Base-by-base conservation (phyloP, 371 early-diverging fungal species). In the Mortierella sp. region DNA sequence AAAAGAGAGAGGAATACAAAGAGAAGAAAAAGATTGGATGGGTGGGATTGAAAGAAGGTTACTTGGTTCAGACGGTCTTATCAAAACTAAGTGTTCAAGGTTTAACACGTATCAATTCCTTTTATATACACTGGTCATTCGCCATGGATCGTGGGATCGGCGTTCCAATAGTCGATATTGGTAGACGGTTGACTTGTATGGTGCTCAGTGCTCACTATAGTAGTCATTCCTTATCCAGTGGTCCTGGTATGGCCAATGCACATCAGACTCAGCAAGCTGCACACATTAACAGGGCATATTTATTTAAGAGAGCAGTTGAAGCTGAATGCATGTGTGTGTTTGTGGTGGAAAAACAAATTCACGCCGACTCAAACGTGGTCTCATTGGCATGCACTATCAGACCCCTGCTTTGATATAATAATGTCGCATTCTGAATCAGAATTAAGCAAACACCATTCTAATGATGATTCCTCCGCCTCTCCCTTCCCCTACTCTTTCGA, bases 161-260 rank as follows among this genome's bases (percentile, higher is more conserved):
- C 19, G 47, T 47, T 47, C 47, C 22, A 47, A 47, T 19, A 6
- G 22, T 13, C 47, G 17, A 22, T 17, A 19, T 6, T 13, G 22
- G 17, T 6, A 47, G 22, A 17, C 17, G 6, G 22, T 26, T 12
- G 13, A 26, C 7, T 5, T n/a, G 40, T n/a, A 40, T 51, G 51
- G 51, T 23, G 51, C 51, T 51, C 51, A 51, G 4, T 51, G 51
- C 51, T 51, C 51, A 51, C 51, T 6, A n/a, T n/a, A n/a, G n/a
- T n/a, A n/a, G 12, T 26, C 12, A 6, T 51, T 51, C 26, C 26
- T 4, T 51, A n/a, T 23, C 26, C 51, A 23, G 51, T n/a, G 28
- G 12, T 51, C 51, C 23, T 7, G 43, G 6, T 51, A 51, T 51
- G 51, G 51, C 51, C 51, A 51, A 23, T 51, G 51, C 51, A 23